phyloP scores from a whole-genome alignment of 176 grass and related monocot genomes.

The Oryza longistaminata region DNA sequence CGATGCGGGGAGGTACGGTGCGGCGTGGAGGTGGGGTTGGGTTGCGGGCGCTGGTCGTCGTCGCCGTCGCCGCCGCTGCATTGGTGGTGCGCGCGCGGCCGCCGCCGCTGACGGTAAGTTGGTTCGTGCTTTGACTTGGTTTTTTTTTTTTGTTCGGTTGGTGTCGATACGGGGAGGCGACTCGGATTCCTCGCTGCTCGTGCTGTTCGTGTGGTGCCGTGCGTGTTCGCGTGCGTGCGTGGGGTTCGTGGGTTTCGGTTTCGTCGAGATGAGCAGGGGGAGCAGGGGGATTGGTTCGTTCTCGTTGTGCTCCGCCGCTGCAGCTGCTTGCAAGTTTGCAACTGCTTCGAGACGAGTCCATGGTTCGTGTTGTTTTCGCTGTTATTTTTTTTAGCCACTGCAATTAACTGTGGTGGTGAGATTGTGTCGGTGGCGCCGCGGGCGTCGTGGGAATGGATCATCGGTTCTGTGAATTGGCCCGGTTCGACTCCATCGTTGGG shows the following conservation, averaged over 20 bases:
- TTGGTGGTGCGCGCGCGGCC: slow-evolving; percentile 41
- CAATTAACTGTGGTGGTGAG: background rate
- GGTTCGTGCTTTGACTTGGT: too few species aligned
- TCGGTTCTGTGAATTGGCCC: background rate
- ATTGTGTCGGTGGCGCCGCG: slow-evolving; percentile 28
- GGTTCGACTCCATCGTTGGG: background rate
- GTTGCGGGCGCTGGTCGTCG: background rate
- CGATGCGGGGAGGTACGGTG: slow-evolving; percentile 20
- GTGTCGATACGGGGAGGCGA: background rate
- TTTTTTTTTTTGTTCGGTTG: background rate
- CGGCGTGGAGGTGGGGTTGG: background rate
- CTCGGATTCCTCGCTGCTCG: background rate
- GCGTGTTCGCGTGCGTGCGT: background rate
- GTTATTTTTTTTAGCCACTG: background rate
- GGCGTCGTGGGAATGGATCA: background rate
- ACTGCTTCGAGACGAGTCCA: background rate
- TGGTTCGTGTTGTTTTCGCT: slow-evolving; percentile 14
- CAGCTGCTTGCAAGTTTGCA: too few species aligned
- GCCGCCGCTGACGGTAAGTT: slow-evolving; percentile 41
- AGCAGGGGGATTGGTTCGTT: slow-evolving; percentile 30
- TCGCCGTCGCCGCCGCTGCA: background rate
- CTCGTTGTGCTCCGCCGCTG: background rate
- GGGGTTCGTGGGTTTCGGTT: background rate
- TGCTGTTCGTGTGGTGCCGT: background rate
- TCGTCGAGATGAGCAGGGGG: background rate